These are phyloP conservation scores for Komagataella ulmi DNA, from an alignment of 805 yeast genomes.

Conservation along the genomic window DNA sequence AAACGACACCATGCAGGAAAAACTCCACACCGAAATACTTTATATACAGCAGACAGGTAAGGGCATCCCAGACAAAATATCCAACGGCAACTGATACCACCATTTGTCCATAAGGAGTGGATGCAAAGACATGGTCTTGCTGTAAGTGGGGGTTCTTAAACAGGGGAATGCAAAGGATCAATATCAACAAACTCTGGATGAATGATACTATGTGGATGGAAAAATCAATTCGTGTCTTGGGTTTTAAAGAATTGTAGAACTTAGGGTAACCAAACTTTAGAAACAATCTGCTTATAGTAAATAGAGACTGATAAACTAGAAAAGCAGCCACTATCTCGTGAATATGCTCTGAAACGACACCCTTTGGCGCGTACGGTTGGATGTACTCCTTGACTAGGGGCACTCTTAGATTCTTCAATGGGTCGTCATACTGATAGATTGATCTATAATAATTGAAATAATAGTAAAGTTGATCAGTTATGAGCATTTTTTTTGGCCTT, in stretches of 20 bases:
- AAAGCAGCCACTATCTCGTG: slow-evolving; percentile 17
- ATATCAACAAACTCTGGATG: slow-evolving; percentile 17
- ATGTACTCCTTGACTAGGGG: slow-evolving; percentile 8
- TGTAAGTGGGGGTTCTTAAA: slow-evolving; percentile 14
- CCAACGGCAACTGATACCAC: slow-evolving; percentile 17
- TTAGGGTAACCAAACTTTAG: slow-evolving; percentile 11
- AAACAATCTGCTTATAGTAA: slow-evolving; percentile 8
- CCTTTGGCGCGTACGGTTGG: neutral
- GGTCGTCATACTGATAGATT: slow-evolving; percentile 11
- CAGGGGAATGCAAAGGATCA: slow-evolving; percentile 15
- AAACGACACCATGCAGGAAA: slow-evolving; percentile 21
- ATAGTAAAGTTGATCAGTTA: neutral
- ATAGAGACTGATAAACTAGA: slow-evolving; percentile 16
- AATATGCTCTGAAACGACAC: slow-evolving; percentile 12
- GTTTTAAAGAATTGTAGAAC: slow-evolving; percentile 11
- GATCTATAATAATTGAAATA: neutral
- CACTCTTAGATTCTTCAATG: slow-evolving; percentile 7
- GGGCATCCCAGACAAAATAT: slow-evolving; percentile 23
- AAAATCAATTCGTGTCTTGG: slow-evolving; percentile 13
- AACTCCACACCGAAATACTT: slow-evolving; percentile 20
- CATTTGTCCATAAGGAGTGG: slow-evolving; percentile 19
- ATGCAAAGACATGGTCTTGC: slow-evolving; percentile 17
- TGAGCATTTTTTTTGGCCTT: neutral
- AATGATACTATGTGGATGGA: slow-evolving; percentile 20
- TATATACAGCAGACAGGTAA: slow-evolving; percentile 14